Evolutionary conservation across 2,329 filamentous ascomycete genomes (phyloP).

Genomic region (Eutypa lata): DNA sequence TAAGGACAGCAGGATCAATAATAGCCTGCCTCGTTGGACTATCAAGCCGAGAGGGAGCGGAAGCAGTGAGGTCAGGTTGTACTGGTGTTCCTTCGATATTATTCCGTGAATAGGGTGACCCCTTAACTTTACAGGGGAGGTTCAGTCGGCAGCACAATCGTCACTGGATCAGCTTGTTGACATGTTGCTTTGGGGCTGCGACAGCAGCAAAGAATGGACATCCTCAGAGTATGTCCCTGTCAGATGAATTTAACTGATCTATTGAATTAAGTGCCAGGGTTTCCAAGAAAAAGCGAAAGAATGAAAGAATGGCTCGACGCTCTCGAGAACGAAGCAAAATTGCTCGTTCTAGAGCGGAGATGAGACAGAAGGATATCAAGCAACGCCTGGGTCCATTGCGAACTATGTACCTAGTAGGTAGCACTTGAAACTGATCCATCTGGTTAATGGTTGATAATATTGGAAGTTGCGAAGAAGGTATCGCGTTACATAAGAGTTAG

Average conservation of each 20-base stretch:
- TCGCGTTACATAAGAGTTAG: too few relatives aligned
- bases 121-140: constrained; percentile 20
- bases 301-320: not conserved
- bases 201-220: constrained; percentile 36
- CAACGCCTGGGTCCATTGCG: not conserved
- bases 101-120: constrained; percentile 11
- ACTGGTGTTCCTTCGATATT: constrained; percentile 16
- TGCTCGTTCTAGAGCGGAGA: not conserved
- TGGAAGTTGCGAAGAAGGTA: too few relatives aligned
- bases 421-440: not conserved
- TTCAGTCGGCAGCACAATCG: constrained; percentile 16
- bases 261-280: not conserved
- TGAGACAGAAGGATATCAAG: not conserved
- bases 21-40: constrained; percentile 22
- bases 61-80: constrained; percentile 13
- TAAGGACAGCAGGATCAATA: constrained; percentile 32
- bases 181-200: constrained; percentile 13
- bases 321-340: not conserved
- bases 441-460: too few relatives aligned
- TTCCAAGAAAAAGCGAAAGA: constrained; percentile 3
- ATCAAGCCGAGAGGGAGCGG: constrained; percentile 17
- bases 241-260: not conserved
- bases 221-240: constrained; percentile 13
- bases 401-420: not conserved
- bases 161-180: constrained; percentile 12